Percentiles rank a stretch among this genome's conserved stretches.
phyloP scores from a whole-genome alignment of 106 monocot genomes.

The Posidonia australis region DNA sequence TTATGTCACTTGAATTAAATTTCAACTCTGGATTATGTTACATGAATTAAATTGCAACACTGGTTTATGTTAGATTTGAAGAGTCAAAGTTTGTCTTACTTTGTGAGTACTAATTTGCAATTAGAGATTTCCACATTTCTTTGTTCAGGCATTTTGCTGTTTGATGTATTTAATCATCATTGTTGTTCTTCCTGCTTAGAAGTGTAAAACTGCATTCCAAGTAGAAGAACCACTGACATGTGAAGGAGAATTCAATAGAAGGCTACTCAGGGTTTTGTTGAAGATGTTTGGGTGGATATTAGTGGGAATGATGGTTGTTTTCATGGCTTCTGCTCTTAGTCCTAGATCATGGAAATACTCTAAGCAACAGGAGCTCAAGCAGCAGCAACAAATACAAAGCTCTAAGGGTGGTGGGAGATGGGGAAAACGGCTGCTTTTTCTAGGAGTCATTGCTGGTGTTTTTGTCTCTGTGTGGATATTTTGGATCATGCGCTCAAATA shows the following conservation, averaged over 20 bases:
- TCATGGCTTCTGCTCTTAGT: not conserved
- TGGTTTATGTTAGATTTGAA: no score
- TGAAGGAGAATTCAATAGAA: not conserved
- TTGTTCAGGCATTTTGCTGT: not conserved
- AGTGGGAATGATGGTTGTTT: not conserved
- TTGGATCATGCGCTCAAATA: slow-evolving; percentile 59
- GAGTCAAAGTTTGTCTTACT: no score
- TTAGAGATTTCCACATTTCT: not conserved
- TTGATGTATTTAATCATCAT: not conserved
- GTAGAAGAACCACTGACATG: not conserved
- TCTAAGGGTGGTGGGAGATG: slow-evolving; percentile 42
- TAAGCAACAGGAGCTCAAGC: slow-evolving; percentile 9
- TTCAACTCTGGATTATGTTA: no score
- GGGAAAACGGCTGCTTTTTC: slow-evolving; percentile 46
- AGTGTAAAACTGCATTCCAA: slow-evolving; percentile 1
- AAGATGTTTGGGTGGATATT: slow-evolving; percentile 4
- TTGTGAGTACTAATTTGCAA: not conserved
- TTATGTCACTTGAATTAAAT: no score
- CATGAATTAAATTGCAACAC: no score
- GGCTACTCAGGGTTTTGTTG: not conserved
- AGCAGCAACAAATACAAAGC: slow-evolving; percentile 23
- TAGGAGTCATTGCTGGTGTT: slow-evolving; percentile 51
- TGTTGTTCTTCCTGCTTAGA: not conserved
- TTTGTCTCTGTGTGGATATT: slow-evolving; percentile 58
- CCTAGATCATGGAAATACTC: not conserved